phyloP scores from a whole-genome alignment of 352 stramenopile genomes.

The Phytophthora foliorum region DNA sequence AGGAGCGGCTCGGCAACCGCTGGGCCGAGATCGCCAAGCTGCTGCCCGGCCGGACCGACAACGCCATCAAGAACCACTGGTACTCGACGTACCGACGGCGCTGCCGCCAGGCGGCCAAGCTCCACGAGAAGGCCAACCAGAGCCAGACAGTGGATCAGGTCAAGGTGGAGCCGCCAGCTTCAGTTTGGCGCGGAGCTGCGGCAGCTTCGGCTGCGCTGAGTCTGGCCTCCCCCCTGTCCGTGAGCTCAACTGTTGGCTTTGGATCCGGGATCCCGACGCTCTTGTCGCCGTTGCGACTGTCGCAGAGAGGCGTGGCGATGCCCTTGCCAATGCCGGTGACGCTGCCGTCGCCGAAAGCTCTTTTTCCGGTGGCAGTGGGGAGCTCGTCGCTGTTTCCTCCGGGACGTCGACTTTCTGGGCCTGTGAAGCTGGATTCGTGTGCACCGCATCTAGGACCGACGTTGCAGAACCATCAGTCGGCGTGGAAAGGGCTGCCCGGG shows the following conservation, averaged over 20 bases:
- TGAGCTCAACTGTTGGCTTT: constrained; percentile 40
- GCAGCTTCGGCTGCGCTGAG: constrained; percentile 7
- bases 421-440: constrained; percentile 8
- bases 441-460: constrained; percentile 28
- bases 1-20: constrained; percentile 92
- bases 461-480: constrained; percentile 69
- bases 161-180: neutral
- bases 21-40: constrained; percentile 99
- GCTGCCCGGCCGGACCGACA: constrained; percentile 93
- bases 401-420: neutral
- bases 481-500: constrained; percentile 55
- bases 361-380: constrained; percentile 39
- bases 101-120: constrained; percentile 66
- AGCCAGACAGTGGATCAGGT: constrained; percentile 1
- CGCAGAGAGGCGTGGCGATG: constrained; percentile 6
- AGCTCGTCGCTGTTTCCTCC: constrained; percentile 2
- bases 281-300: constrained; percentile 32
- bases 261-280: constrained; percentile 21
- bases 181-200: constrained; percentile 13
- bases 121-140: constrained; percentile 24
- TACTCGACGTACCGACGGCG: constrained; percentile 80
- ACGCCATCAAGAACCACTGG: constrained; percentile 91
- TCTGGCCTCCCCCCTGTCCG: constrained; percentile 46
- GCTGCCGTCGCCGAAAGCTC: constrained; percentile 22
- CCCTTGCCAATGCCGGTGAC: constrained; percentile 26